Evolutionary conservation across 2,329 filamentous ascomycete species (phyloP), one percentile per base, ranked within the genome.

Genomic region (Hypoxylon rubiginosum): DNA sequence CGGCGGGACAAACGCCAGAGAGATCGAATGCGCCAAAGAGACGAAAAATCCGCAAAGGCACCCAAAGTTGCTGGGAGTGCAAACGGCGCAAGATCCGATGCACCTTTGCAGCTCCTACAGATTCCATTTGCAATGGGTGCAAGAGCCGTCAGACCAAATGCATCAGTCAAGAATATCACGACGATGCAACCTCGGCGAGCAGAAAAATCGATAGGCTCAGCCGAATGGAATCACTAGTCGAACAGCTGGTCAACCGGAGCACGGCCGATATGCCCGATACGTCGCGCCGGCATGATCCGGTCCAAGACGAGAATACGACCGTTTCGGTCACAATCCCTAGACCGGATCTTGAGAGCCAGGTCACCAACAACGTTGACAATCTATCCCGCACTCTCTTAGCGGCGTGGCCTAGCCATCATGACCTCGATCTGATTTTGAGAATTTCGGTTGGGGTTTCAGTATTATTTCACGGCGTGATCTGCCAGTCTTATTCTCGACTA

Each of bases 61-160:
- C 86, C 0, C 79, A 76, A 28, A 87, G 84, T 60, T 88, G 86
- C 73, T 88, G 85, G 85, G 85, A 87, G 68, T 88, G 86, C 79
- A 85, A 85, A 74, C 80, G 83, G 54, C 81, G 85, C 24, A 88
- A 88, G 75, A 79, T 83, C 4, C 78, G 80, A 2, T 88, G 86
- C 71, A 81, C 79, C 15, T 83, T 85, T 63, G 73, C 76, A 10
- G 71, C 77, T 3, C 72, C 79, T 3, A 69, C 76, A 2, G 79
- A 82, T 4, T 61, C 75, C 3, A 68, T 81, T 1, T 88, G 86
- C 62, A 74, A 80, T 30, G 80, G 79, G 2, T 88, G 86, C 67
- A 74, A 77, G 19, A 73, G 81, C 6, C 81, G 85, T 0, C 77
- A 80, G 0, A 76, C 79, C 0, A 67, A 69, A 41, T 86, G 85